Base-by-base conservation (phyloP, 257 asterid genomes). In the Cynanchum wilfordii region DNA sequence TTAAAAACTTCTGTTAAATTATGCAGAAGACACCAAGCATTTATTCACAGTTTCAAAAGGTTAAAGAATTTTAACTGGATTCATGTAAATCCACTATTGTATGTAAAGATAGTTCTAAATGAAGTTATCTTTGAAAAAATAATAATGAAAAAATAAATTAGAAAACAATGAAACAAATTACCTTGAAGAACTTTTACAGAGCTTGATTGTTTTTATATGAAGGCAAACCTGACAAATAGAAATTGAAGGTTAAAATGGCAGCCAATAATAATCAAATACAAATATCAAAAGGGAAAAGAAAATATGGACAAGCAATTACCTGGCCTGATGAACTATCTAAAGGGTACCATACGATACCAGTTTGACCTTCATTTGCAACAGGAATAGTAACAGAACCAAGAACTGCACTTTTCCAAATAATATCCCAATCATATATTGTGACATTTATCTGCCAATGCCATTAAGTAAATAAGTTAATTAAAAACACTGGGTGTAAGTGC, bases 391-490 rank as follows among this genome's bases (percentile, higher is more conserved):
- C 89, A 19, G 96, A 88, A 71, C 98, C 97, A 86, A 90, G 96
- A 82, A 93, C 86, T 73, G 94, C 82, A 87, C 90, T 89, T 88
- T 89, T 90, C 90, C 97, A 90, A 72, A 88, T 79, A 79, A 86
- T 84, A 85, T 91, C 96, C 98, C 97, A 93, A 80, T 89, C 96
- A 82, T 89, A 87, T 65, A 93, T 83, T 51, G 96, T 89, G 76
- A 91, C 91, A 74, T 75, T 84, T 78, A 93, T 87, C 98, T 93
- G 98, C 70, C 79, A 78, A 77, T 22, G 72, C 44, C 81, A 73
- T 81, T 44, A 62, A 73, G 75, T 60, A 71, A 52, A 81, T 62
- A 71, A 68, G 70, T 89, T 71, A 78, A 82, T 77, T 71, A 66
- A 69, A 66, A 57, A 52, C 59, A 66, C 55, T 62, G 8, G 3